Evolutionary conservation across 2,329 filamentous ascomycete genomes (phyloP).

Genomic region (Fusarium sp.): DNA sequence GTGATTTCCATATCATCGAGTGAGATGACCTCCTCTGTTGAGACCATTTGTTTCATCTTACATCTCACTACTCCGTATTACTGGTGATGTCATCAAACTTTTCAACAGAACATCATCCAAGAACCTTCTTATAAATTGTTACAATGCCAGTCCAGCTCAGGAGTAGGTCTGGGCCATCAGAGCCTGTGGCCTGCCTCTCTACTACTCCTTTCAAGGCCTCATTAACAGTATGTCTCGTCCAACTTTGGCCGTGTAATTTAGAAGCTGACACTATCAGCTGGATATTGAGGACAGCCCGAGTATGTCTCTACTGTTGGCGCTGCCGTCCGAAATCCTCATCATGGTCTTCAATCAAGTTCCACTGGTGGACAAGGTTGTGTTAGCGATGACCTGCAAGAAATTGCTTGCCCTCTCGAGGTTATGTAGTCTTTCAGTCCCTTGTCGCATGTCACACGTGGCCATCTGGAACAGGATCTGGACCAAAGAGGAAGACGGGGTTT

Average conservation of each 20-base stretch:
- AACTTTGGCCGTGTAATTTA: background rate
- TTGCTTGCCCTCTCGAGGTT: conserved; percentile 40
- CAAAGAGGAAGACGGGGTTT: too few relatives aligned
- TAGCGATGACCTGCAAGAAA: conserved; percentile 43
- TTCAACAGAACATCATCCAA: background rate
- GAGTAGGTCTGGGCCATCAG: background rate
- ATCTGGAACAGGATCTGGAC: conserved; percentile 6
- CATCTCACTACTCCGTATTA: background rate
- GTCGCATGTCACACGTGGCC: conserved; percentile 22
- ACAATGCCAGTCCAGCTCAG: conserved; percentile 31
- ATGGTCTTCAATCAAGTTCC: conserved; percentile 38
- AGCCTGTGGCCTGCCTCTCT: conserved; percentile 4
- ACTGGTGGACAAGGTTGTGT: conserved; percentile 30
- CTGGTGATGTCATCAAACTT: background rate
- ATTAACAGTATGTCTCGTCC: conserved; percentile 16
- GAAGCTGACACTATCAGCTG: conserved; percentile 23
- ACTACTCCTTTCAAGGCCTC: conserved; percentile 26
- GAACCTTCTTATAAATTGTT: background rate
- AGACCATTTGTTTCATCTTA: background rate
- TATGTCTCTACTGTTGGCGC: conserved; percentile 29
- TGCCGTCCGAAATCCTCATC: conserved; percentile 49
- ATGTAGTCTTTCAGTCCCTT: conserved; percentile 33
- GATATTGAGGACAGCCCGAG: background rate
- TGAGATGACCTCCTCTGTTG: too few relatives aligned
- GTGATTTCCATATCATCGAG: too few relatives aligned